Percentiles rank a stretch among this genome's conserved stretches.
phyloP scores from a whole-genome alignment of 2,329 filamentous ascomycete genomes.

The Calonectria pseudoturangicola region DNA sequence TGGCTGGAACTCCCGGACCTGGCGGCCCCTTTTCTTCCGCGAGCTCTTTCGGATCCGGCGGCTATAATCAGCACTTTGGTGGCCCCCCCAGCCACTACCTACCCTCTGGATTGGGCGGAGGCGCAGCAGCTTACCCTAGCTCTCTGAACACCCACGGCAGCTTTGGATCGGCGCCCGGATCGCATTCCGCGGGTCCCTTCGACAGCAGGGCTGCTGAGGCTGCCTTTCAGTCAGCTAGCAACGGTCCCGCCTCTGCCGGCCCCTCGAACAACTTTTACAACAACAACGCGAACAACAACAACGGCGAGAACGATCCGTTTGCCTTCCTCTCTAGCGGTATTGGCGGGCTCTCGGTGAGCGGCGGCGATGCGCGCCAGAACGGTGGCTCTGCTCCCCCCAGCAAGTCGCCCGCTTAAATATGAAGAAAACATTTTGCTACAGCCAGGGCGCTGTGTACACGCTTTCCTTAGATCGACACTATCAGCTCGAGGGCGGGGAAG shows the following conservation, averaged over 20 bases:
- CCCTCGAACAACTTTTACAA: constrained; percentile 73
- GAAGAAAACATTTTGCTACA: constrained; percentile 43
- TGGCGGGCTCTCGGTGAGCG: constrained; percentile 82
- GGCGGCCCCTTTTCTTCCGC: constrained; percentile 81
- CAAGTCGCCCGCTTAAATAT: constrained; percentile 75
- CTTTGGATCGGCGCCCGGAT: constrained; percentile 83
- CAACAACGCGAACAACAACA: constrained; percentile 78
- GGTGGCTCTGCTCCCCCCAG: constrained; percentile 73
- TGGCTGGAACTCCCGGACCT: constrained; percentile 87
- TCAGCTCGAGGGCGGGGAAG: constrained; percentile 46
- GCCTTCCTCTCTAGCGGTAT: constrained; percentile 86
- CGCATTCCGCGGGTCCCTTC: constrained; percentile 90
- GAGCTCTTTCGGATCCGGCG: constrained; percentile 79
- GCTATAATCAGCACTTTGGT: constrained; percentile 87
- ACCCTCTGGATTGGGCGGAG: constrained; percentile 85
- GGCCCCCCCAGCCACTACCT: constrained; percentile 93
- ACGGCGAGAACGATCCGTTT: constrained; percentile 84
- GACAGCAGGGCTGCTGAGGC: constrained; percentile 95
- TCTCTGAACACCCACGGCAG: constrained; percentile 83
- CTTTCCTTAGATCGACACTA: constrained; percentile 53
- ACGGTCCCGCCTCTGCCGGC: constrained; percentile 85
- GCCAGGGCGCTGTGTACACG: constrained; percentile 53
- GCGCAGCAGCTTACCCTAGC: constrained; percentile 83
- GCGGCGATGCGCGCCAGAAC: constrained; percentile 78
- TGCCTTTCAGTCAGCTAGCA: constrained; percentile 92